A percentile compares a stretch with the other conserved stretches of the same genome.
phyloP scores from a whole-genome alignment of 2,329 filamentous ascomycete species.

The Aphanocladium album region DNA sequence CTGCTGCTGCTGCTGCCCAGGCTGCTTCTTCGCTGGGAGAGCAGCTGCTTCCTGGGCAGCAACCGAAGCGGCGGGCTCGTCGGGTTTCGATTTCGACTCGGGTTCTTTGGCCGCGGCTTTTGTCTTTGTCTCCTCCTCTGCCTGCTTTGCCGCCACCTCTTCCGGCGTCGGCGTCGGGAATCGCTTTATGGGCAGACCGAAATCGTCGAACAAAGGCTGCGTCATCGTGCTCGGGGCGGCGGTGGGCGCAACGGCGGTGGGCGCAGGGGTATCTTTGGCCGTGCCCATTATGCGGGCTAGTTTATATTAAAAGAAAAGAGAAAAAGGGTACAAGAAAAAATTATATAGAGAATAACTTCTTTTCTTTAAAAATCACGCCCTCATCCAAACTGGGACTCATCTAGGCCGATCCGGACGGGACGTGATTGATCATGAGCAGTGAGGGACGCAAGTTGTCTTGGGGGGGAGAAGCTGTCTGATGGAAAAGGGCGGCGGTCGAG shows the following conservation, averaged over 20 bases:
- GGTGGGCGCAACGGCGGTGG: slow-evolving; percentile 25
- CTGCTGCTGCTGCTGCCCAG: neutral
- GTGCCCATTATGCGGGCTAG: slow-evolving; percentile 20
- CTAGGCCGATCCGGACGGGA: slow-evolving; percentile 8
- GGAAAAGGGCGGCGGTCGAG: slow-evolving; percentile 9
- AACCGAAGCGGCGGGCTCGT: neutral
- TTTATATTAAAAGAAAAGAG: slow-evolving; percentile 10
- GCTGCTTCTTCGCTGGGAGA: too few relatives aligned
- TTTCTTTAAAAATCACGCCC: slow-evolving; percentile 19
- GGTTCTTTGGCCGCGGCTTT: slow-evolving; percentile 6
- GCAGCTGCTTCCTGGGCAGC: neutral
- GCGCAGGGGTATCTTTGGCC: slow-evolving; percentile 22
- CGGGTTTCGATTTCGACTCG: slow-evolving; percentile 7
- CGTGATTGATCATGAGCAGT: slow-evolving; percentile 13
- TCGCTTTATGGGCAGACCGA: slow-evolving; percentile 61
- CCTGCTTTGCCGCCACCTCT: neutral
- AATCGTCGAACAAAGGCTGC: slow-evolving; percentile 55
- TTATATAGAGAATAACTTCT: neutral
- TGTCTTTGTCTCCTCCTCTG: neutral
- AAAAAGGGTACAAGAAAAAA: neutral
- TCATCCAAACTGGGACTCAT: slow-evolving; percentile 21
- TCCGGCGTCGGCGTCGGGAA: slow-evolving; percentile 19
- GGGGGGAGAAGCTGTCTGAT: neutral
- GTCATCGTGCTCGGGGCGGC: slow-evolving; percentile 1
- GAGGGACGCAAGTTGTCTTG: neutral